These are phyloP conservation scores for Tubosaeta sp. DNA, from an alignment of 768 basidiomycete genomes.

Conservation along the genomic window DNA sequence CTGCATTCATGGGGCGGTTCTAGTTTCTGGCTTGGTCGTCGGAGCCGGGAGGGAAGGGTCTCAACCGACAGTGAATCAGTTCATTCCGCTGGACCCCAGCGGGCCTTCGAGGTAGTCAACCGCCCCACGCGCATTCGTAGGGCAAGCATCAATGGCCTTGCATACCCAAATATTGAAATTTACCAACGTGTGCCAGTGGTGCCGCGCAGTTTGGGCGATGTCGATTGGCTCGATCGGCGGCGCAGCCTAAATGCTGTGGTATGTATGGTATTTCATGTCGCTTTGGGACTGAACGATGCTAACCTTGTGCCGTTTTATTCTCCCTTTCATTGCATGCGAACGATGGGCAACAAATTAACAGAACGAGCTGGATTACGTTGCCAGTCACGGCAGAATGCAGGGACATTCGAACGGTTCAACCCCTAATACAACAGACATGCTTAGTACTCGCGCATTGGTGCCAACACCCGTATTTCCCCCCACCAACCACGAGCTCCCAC, in stretches of 20 bases:
- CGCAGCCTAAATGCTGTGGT: slow-evolving; percentile 70
- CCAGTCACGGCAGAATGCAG: slow-evolving; percentile 50
- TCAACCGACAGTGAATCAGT: slow-evolving; percentile 39
- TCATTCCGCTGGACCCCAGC: slow-evolving; percentile 32
- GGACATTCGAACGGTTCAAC: slow-evolving; percentile 37
- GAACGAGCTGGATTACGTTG: slow-evolving; percentile 71
- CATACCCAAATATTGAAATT: slow-evolving; percentile 40
- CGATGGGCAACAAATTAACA: slow-evolving; percentile 28
- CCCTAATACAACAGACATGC: slow-evolving; percentile 49
- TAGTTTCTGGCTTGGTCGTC: slow-evolving; percentile 34
- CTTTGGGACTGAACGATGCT: slow-evolving; percentile 16
- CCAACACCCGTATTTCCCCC: slow-evolving; percentile 23
- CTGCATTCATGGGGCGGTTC: slow-evolving; percentile 38
- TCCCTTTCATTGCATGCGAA: slow-evolving; percentile 1
- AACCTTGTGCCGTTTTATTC: slow-evolving; percentile 12
- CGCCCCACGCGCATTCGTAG: slow-evolving; percentile 50
- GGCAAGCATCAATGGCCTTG: slow-evolving; percentile 42
- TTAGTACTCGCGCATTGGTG: slow-evolving; percentile 39
- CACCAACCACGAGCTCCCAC: slow-evolving; percentile 31
- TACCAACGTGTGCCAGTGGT: slow-evolving; percentile 43
- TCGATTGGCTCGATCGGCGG: slow-evolving; percentile 75
- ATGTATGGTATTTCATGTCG: slow-evolving; percentile 29
- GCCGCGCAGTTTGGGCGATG: slow-evolving; percentile 58
- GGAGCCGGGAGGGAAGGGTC: slow-evolving; percentile 32
- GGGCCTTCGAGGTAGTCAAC: slow-evolving; percentile 48